Evolutionary conservation across 305 asterid species (phyloP).

Genomic region (Stenogyne calaminthoides): DNA sequence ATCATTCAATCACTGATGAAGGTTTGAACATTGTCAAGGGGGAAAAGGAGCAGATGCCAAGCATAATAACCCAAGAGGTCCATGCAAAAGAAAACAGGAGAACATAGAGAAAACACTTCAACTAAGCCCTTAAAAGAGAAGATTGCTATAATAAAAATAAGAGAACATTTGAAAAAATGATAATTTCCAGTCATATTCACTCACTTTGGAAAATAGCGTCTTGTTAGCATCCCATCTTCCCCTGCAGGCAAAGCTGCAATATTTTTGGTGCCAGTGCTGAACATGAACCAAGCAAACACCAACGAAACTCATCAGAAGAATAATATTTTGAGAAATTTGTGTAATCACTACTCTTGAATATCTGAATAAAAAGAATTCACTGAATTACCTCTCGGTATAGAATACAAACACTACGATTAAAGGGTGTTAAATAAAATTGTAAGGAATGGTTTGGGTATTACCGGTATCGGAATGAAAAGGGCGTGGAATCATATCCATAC

Average conservation of each 20-base stretch:
- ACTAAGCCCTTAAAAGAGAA: constrained; percentile 16
- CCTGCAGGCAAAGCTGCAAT: constrained; percentile 40
- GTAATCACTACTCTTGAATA: constrained; percentile 14
- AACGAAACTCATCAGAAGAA: constrained; percentile 29
- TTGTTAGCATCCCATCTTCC: constrained; percentile 38
- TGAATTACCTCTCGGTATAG: neutral
- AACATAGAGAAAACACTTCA: constrained; percentile 1
- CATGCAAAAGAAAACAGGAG: constrained; percentile 8
- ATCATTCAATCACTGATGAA: neutral
- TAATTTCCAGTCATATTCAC: constrained; percentile 37
- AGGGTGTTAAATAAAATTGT: too few relatives aligned
- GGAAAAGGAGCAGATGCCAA: constrained; percentile 2
- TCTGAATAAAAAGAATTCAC: constrained; percentile 7
- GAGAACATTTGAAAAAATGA: constrained; percentile 5
- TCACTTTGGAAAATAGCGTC: constrained; percentile 74
- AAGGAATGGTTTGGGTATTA: too few relatives aligned
- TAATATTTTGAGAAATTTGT: constrained; percentile 3
- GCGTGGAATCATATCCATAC: too few relatives aligned
- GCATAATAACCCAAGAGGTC: neutral
- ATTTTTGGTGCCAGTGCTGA: constrained; percentile 53
- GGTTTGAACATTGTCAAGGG: neutral
- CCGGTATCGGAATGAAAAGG: too few relatives aligned
- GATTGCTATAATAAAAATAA: neutral
- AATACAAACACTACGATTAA: constrained; percentile 1
- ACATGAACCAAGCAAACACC: constrained; percentile 36